These are phyloP conservation scores for Talaromyces sp. DNA, from an alignment of 2,329 filamentous ascomycete species.

Conservation along the genomic window DNA sequence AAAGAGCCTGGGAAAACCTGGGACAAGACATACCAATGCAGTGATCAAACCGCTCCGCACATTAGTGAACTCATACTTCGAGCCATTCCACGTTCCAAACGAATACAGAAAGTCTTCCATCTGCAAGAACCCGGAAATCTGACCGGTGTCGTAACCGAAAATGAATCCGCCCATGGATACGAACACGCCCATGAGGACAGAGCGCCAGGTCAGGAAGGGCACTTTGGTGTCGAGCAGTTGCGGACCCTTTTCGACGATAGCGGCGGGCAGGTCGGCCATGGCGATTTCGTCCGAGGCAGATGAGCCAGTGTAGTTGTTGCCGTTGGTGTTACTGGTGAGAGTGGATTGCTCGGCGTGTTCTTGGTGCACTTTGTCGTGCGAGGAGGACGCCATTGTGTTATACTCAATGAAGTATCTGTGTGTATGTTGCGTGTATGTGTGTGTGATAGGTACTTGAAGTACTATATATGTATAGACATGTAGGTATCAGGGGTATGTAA, in stretches of 20 bases:
- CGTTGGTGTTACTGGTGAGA: not conserved
- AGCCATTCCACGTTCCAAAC: slow-evolving; percentile 32
- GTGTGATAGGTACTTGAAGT: not conserved
- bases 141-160: slow-evolving; percentile 44
- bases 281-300: not conserved
- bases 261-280: not conserved
- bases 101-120: slow-evolving; percentile 41
- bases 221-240: slow-evolving; percentile 30
- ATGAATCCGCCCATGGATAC: slow-evolving; percentile 47
- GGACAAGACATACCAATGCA: slow-evolving; percentile 31
- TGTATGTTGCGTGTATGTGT: no score
- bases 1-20: no score
- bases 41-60: slow-evolving; percentile 44
- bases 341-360: slow-evolving; percentile 12
- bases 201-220: slow-evolving; percentile 36
- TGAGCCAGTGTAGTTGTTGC: not conserved
- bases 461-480: not conserved
- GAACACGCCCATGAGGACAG: slow-evolving; percentile 43
- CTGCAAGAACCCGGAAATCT: slow-evolving; percentile 44
- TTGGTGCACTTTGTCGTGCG: slow-evolving; percentile 11
- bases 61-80: slow-evolving; percentile 38
- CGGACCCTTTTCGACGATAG: slow-evolving; percentile 15
- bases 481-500: not conserved
- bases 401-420: no score
- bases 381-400: slow-evolving; percentile 6